These are phyloP conservation scores for Orbilia quercus DNA, from an alignment of 2,329 filamentous ascomycete genomes.

Conservation along the genomic window DNA sequence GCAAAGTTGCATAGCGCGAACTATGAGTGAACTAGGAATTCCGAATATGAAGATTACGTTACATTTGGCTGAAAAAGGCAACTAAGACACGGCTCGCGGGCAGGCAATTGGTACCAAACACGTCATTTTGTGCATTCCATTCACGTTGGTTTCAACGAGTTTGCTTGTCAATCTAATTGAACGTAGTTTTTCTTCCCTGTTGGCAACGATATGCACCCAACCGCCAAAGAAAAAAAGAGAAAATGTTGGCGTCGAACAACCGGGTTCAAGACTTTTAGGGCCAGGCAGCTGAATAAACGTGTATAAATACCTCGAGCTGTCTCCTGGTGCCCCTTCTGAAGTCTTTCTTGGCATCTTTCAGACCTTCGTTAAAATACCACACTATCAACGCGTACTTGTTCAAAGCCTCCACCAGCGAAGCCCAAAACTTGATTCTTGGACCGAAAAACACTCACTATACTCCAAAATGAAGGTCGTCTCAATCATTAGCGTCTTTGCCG, in stretches of 20 bases:
- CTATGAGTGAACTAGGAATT: too few relatives aligned
- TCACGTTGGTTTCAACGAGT: neutral
- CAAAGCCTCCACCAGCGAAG: too few relatives aligned
- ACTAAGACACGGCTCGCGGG: constrained; percentile 1
- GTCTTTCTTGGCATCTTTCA: neutral
- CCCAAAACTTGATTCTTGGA: too few relatives aligned
- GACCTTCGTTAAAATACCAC: neutral
- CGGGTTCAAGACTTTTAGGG: neutral
- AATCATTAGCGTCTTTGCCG: constrained; percentile 16
- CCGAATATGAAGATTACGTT: neutral
- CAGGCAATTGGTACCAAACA: neutral
- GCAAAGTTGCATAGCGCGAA: neutral
- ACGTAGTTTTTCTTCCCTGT: neutral
- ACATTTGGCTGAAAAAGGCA: neutral
- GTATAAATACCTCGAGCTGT: neutral
- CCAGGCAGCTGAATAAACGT: neutral
- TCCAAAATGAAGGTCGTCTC: constrained; percentile 36
- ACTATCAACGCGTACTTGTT: neutral
- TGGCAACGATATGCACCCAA: neutral
- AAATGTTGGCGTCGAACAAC: neutral
- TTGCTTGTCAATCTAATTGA: neutral
- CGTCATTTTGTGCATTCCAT: neutral
- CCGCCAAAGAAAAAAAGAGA: neutral
- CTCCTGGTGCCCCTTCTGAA: neutral
- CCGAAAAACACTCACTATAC: neutral